Conservation (phyloP, 2,329 filamentous ascomycete genomes). For the Aspergillus thermomutatus region DNA sequence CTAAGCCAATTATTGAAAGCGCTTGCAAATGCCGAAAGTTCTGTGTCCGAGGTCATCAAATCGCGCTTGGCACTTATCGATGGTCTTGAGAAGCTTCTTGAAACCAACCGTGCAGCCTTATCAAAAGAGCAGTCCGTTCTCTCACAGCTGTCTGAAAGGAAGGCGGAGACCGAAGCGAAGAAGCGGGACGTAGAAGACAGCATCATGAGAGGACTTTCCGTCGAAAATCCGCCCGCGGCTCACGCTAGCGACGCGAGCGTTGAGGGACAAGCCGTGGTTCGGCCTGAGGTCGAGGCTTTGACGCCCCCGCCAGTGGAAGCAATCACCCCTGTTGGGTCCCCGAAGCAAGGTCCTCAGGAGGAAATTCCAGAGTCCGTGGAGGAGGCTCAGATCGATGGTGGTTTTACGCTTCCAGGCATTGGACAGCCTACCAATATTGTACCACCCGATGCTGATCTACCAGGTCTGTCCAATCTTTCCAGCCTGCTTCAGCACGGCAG, state of each 20-base stretch:
- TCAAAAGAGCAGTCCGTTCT: slow-evolving; percentile 65
- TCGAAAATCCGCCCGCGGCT: slow-evolving; percentile 52
- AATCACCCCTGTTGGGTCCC: slow-evolving; percentile 51
- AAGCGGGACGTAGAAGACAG: slow-evolving; percentile 86
- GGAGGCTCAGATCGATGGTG: slow-evolving; percentile 11
- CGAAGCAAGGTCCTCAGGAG: slow-evolving; percentile 34
- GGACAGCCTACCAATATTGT: slow-evolving; percentile 16
- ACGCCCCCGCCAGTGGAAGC: slow-evolving; percentile 71
- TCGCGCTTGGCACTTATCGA: slow-evolving; percentile 73
- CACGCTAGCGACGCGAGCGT: slow-evolving; percentile 34
- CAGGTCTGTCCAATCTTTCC: slow-evolving; percentile 15
- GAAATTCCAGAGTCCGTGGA: slow-evolving; percentile 25
- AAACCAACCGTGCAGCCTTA: slow-evolving; percentile 67
- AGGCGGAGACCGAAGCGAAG: slow-evolving; percentile 70
- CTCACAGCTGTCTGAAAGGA: slow-evolving; percentile 63
- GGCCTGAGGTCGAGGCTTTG: slow-evolving; percentile 79
- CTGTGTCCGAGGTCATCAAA: slow-evolving; percentile 85
- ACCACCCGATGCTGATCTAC: slow-evolving; percentile 16
- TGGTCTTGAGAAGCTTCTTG: slow-evolving; percentile 77
- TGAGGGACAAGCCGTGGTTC: slow-evolving; percentile 35
- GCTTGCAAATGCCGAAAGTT: slow-evolving; percentile 81
- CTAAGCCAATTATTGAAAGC: slow-evolving; percentile 87
- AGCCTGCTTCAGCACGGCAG: slow-evolving; percentile 22
- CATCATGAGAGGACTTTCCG: slow-evolving; percentile 79
- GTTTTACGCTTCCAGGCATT: slow-evolving; percentile 19